Base-by-base conservation (phyloP, 306 rosid species). In the Aeschynomene evenia region DNA sequence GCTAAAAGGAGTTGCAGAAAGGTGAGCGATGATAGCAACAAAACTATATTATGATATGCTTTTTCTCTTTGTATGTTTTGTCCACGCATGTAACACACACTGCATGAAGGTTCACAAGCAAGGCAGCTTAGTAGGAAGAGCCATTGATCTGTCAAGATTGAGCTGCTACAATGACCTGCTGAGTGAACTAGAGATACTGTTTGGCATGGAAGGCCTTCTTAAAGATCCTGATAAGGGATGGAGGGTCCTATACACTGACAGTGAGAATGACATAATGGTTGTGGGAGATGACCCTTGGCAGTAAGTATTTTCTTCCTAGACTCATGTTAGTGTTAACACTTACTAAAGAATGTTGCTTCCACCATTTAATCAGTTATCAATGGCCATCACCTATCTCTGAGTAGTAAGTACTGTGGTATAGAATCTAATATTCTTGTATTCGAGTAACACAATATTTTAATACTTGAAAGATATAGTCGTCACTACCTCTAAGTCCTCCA, bases 61-160 rank as follows among this genome's bases (percentile, higher is more conserved):
- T 73, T 82, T 80, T 73, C 63, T 82, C 70, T 72, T 79, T 72
- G 55, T 28, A 83, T 68, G 76, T 61, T 78, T 87, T 85, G 78
- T 85, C 81, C 37, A 84, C 90, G 85, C 72, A 83, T 71, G 51
- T 84, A 42, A 54, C 75, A 74, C 80, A 64, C 81, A 20, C 72
- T 80, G 61, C 79, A 76, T 85, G 96, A 91, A 95, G 99, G 99
- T 95, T 91, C 99, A 95, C 92, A 95, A 95, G 92, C 97, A 95
- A 89, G 99, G 97, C 43, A 91, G 95, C 85, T 80, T 91, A 66
- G 97, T 91, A 16, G 99, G 99, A 80, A 95, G 99, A 87, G 97
- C 99, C 76, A 75, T 95, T 75, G 99, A 95, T 80, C 93, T 95
- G 74, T 87, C 96, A 26, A 85, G 86, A 78, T 68, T 95, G 78